Conservation (phyloP, 345 rosid species). For the Draba incana region DNA sequence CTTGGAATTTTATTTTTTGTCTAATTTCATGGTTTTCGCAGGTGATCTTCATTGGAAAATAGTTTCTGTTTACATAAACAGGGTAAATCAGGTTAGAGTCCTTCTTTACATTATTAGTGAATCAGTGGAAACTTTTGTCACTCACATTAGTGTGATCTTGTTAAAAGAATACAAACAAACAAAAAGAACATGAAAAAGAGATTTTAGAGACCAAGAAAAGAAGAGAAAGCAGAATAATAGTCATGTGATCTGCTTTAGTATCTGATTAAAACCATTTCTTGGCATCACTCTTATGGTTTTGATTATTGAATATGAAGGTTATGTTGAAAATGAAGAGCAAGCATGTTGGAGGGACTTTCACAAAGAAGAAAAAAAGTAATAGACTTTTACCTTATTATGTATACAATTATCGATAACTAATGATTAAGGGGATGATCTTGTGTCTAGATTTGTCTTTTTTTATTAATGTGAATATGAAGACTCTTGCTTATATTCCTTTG, state of each 20-base stretch:
- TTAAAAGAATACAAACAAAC: slow-evolving; percentile 30
- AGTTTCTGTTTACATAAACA: slow-evolving; percentile 88
- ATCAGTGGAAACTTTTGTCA: slow-evolving; percentile 32
- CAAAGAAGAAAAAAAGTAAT: slow-evolving; percentile 98
- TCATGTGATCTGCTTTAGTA: slow-evolving; percentile 16
- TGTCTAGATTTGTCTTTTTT: not conserved
- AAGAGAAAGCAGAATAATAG: slow-evolving; percentile 23
- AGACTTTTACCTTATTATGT: slow-evolving; percentile 41
- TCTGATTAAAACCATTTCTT: slow-evolving; percentile 32
- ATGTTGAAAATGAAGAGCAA: slow-evolving; percentile 97
- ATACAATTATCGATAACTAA: slow-evolving; percentile 8
- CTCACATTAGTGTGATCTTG: slow-evolving; percentile 34
- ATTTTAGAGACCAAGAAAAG: slow-evolving; percentile 34
- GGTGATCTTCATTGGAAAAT: slow-evolving; percentile 96
- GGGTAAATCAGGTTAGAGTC: slow-evolving; percentile 65
- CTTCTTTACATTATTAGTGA: slow-evolving; percentile 1
- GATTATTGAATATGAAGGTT: slow-evolving; percentile 55
- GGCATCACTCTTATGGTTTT: slow-evolving; percentile 14
- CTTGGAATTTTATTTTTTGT: not conserved
- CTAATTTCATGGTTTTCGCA: slow-evolving; percentile 45
- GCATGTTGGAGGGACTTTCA: slow-evolving; percentile 91
- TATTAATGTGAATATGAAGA: slow-evolving; percentile 25
- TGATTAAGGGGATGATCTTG: not conserved
- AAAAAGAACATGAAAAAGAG: slow-evolving; percentile 18
- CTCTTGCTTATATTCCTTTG: slow-evolving; percentile 17